A percentile compares a stretch with the other conserved stretches of the same genome.
phyloP scores from a whole-genome alignment of 805 yeast genomes.

The Saturnispora besseyi region DNA sequence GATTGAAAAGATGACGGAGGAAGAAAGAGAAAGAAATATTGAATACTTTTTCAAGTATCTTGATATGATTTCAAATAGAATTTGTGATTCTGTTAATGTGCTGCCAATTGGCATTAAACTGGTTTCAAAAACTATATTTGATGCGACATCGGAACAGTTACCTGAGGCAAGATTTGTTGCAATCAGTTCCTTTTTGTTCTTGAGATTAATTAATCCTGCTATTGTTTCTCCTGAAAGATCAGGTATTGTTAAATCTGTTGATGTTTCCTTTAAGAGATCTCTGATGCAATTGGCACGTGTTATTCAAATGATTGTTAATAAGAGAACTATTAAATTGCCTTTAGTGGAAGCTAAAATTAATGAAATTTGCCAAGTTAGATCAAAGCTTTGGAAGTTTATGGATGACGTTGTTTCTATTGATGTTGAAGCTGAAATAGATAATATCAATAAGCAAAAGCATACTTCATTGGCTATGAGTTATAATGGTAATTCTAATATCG shows the following conservation, averaged over 20 bases:
- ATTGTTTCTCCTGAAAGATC: conserved; percentile 75
- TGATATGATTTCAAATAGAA: conserved; percentile 46
- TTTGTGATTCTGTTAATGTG: conserved; percentile 42
- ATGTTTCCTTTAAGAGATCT: conserved; percentile 41
- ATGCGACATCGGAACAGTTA: conserved; percentile 49
- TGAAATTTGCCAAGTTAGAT: conserved; percentile 33
- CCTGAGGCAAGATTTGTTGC: conserved; percentile 61
- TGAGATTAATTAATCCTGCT: conserved; percentile 80
- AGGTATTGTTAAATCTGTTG: conserved; percentile 15
- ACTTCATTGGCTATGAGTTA: background rate
- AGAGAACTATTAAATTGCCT: conserved; percentile 65
- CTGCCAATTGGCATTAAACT: conserved; percentile 68
- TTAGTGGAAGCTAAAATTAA: conserved; percentile 31
- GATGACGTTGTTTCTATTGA: conserved; percentile 21
- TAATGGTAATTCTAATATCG: background rate
- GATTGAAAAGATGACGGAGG: conserved; percentile 19
- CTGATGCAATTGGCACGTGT: conserved; percentile 74
- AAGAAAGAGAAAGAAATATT: conserved; percentile 34
- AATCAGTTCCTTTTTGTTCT: conserved; percentile 78
- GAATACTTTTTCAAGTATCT: conserved; percentile 48
- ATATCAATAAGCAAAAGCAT: background rate
- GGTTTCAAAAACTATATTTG: conserved; percentile 58
- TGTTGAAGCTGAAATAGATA: conserved; percentile 6
- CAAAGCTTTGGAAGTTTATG: conserved; percentile 34
- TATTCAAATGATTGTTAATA: conserved; percentile 81